Percentiles rank a stretch among this genome's conserved stretches.
These are phyloP conservation scores for Leccinum subgranulosum DNA, from an alignment of 768 basidiomycete genomes.

Conservation along the genomic window DNA sequence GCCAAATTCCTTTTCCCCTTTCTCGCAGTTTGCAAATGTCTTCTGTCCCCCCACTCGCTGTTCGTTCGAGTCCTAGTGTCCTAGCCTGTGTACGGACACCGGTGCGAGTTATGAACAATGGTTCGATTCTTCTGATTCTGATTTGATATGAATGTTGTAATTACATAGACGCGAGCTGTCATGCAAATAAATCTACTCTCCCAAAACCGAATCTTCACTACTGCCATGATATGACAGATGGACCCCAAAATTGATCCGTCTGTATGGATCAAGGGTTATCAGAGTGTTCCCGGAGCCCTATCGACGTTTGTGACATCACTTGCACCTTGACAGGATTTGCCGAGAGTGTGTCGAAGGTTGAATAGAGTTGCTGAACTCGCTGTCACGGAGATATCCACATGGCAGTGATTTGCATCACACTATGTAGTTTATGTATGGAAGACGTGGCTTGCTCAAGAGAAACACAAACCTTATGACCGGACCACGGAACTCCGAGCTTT, in stretches of 20 bases:
- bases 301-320: neutral
- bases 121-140: no score
- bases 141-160: neutral
- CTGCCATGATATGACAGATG: neutral
- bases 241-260: neutral
- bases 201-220: neutral
- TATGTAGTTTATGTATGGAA: neutral
- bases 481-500: neutral
- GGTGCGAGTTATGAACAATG: no score
- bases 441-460: neutral
- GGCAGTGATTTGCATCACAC: neutral
- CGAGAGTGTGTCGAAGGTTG: neutral
- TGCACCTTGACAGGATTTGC: neutral
- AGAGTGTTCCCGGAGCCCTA: neutral
- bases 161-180: neutral
- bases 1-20: neutral
- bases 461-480: neutral
- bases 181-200: neutral
- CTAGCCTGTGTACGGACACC: no score
- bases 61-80: neutral
- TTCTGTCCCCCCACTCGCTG: neutral
- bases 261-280: neutral
- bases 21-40: neutral
- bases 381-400: neutral
- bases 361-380: neutral